phyloP scores from a whole-genome alignment of 768 basidiomycete genomes.

The Paxillus involutus region DNA sequence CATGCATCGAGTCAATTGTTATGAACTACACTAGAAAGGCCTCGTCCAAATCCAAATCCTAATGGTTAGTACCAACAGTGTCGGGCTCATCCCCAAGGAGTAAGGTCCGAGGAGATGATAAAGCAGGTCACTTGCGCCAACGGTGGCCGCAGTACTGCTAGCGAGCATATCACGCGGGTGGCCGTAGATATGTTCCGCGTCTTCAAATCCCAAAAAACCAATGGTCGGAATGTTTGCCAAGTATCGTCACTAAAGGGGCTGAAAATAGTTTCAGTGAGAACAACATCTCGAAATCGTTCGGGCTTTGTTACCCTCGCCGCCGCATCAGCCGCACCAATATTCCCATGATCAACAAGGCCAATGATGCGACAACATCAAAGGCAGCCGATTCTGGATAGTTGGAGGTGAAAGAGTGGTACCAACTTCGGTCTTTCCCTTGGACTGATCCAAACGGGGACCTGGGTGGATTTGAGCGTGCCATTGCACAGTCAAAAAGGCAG shows the following conservation, averaged over 20 bases:
- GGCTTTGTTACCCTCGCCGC: conserved; percentile 21
- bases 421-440: conserved; percentile 7
- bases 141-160: conserved; percentile 7
- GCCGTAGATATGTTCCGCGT: conserved; percentile 5
- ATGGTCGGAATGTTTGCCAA: not conserved
- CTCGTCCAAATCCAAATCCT: no score
- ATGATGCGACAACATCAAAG: conserved; percentile 8
- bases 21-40: no score
- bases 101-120: conserved; percentile 23
- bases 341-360: conserved; percentile 16
- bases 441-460: conserved; percentile 15
- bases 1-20: not conserved
- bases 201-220: conserved; percentile 9
- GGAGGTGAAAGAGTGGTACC: conserved; percentile 5
- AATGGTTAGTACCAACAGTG: no score
- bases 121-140: conserved; percentile 4
- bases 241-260: conserved; percentile 1
- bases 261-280: conserved; percentile 29
- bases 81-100: not conserved
- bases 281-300: conserved; percentile 19
- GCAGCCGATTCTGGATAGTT: conserved; percentile 2
- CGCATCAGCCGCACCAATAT: conserved; percentile 19
- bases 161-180: conserved; percentile 11
- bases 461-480: conserved; percentile 11
- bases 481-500: conserved; percentile 9